Conservation (phyloP, 2,329 filamentous ascomycete species). For the Fusarium fujikuroi region DNA sequence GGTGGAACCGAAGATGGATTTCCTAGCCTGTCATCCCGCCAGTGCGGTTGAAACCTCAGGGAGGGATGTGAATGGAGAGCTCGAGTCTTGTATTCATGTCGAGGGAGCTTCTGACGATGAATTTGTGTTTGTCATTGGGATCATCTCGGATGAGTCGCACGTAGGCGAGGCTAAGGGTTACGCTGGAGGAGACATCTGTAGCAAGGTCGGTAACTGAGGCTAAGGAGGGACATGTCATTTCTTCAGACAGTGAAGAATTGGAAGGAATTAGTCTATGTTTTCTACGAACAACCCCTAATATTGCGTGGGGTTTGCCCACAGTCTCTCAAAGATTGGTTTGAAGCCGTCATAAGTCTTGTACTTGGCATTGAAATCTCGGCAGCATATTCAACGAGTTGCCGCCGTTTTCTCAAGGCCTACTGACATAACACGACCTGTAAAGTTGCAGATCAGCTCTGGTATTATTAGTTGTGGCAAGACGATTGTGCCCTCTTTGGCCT, state of each 20-base stretch:
- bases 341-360: no score
- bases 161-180: conserved; percentile 5
- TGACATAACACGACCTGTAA: no score
- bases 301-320: no score
- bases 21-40: conserved; percentile 4
- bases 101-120: conserved; percentile 25
- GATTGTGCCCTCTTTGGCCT: no score
- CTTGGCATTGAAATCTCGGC: no score
- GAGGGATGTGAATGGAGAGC: conserved; percentile 28
- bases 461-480: no score
- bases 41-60: conserved; percentile 16
- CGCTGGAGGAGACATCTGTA: background rate
- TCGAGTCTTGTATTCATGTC: conserved; percentile 13
- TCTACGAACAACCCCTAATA: no score
- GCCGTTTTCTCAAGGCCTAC: no score
- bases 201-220: background rate
- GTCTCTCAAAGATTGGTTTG: no score
- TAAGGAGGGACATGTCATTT: background rate
- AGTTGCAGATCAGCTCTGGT: no score
- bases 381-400: no score
- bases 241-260: background rate
- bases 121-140: background rate
- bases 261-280: background rate
- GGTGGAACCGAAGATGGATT: conserved; percentile 19
- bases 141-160: conserved; percentile 14